Evolutionary conservation across 495 filamentous ascomycete species (phyloP).

Genomic region (Podospora anserina): DNA sequence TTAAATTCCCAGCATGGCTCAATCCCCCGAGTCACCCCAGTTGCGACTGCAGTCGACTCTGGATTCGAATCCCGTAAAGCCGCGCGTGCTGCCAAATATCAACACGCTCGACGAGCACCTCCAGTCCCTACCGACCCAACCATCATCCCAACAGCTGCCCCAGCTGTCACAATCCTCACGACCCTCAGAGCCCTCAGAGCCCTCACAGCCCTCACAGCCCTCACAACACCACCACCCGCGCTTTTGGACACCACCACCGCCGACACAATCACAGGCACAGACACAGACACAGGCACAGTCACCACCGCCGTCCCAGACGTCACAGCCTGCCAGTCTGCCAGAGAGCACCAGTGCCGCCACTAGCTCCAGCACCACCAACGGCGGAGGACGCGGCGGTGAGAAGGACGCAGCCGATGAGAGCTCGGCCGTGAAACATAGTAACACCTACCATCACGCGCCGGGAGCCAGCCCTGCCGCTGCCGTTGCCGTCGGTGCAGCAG

Average conservation of each 20-base stretch:
- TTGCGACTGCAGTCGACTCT: conserved; percentile 33
- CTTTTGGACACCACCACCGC: not conserved
- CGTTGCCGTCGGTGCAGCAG: not conserved
- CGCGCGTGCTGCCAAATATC: conserved; percentile 24
- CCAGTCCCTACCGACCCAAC: conserved; percentile 1
- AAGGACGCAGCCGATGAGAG: conserved; percentile 20
- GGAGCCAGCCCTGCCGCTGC: conserved; percentile 13
- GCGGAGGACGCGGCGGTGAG: conserved; percentile 22
- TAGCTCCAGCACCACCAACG: conserved; percentile 12
- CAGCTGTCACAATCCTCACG: conserved; percentile 5
- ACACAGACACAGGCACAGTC: not conserved
- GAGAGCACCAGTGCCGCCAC: conserved; percentile 6
- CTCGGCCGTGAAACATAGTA: conserved; percentile 19
- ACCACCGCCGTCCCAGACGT: conserved; percentile 7
- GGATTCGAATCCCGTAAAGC: conserved; percentile 29
- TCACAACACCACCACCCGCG: conserved; percentile 17
- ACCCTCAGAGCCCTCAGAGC: conserved; percentile 13
- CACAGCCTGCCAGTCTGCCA: not conserved
- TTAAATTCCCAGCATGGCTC: conserved; percentile 46
- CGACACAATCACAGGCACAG: conserved; percentile 6
- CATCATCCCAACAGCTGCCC: not conserved
- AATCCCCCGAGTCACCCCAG: conserved; percentile 34
- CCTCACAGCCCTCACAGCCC: conserved; percentile 17
- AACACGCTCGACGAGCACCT: conserved; percentile 23
- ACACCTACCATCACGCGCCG: conserved; percentile 19